Evolutionary conservation across 768 basidiomycete species (phyloP).

Genomic region (Hericium erinaceus): DNA sequence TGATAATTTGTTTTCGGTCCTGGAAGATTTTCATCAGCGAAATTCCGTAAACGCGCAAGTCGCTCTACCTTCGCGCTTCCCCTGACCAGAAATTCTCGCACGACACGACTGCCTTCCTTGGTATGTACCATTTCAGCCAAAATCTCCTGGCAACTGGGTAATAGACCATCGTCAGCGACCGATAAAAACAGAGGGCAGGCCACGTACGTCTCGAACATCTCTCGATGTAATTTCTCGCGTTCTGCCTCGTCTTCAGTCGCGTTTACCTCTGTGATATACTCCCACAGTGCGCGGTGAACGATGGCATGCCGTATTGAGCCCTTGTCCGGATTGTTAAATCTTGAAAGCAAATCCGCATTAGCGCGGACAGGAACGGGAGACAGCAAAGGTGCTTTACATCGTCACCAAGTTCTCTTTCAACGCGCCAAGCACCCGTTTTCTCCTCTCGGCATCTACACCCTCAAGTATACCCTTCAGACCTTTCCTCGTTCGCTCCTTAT

Average conservation of each 20-base stretch:
- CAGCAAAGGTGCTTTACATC: slow-evolving; percentile 43
- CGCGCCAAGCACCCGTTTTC: slow-evolving; percentile 55
- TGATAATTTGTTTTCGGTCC: slow-evolving; percentile 90
- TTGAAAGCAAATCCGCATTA: slow-evolving; percentile 21
- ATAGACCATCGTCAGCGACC: background rate
- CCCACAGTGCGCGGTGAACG: slow-evolving; percentile 81
- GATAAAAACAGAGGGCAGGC: background rate
- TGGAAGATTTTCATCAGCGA: slow-evolving; percentile 16
- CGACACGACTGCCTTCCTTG: slow-evolving; percentile 79
- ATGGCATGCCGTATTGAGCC: slow-evolving; percentile 80
- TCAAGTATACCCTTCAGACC: slow-evolving; percentile 64
- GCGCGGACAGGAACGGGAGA: background rate
- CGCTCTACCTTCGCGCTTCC: slow-evolving; percentile 69
- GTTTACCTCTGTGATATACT: slow-evolving; percentile 63
- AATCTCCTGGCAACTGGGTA: slow-evolving; percentile 65
- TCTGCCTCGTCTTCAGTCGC: slow-evolving; percentile 52
- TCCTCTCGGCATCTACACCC: slow-evolving; percentile 50
- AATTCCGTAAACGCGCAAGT: background rate
- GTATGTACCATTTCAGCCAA: slow-evolving; percentile 93
- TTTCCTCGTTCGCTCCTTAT: slow-evolving; percentile 55
- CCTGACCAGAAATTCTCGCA: slow-evolving; percentile 74
- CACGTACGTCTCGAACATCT: slow-evolving; percentile 71
- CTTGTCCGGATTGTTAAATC: slow-evolving; percentile 89
- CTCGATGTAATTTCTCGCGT: slow-evolving; percentile 62
- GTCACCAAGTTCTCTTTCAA: slow-evolving; percentile 66